Base-by-base conservation (phyloP, 1,284 basidiomycete genomes). In the Neotropicomus parvogracilis region DNA sequence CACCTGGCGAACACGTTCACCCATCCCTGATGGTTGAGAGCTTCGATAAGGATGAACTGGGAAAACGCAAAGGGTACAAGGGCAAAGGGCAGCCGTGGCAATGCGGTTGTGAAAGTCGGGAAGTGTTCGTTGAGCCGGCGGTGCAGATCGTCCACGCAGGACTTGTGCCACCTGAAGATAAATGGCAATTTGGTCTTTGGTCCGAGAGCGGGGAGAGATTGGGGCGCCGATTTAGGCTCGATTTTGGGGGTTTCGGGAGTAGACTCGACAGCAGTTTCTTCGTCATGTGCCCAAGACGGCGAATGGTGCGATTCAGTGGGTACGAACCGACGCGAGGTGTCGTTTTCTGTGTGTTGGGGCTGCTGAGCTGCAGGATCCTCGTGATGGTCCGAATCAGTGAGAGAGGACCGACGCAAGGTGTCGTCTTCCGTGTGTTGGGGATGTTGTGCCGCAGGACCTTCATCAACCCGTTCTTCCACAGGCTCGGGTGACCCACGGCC, bases 41-140 rank as follows among this genome's bases (percentile, higher is more conserved):
- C 88, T 62, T 95, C 88, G 46, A 97, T 92, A 40, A 98, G 81
- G 59, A 98, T 92, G 71, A 98, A 98, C 73, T 97, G 93, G 6
- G 88, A 85, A 65, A 98, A 93, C 0, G 94, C 91, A 62, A 98
- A 98, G 0, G 93, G 93, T 10, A 97, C 73, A 7, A 98, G 79
- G 10, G 81, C 78, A 51, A 92, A 79, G 0, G 92, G 92, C 0
- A 95, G 74, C 10, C 88, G 78, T 1, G 81, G 79, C 2, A 86
- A 66, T 0, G 89, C 83, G 14, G 77, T 80, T 58, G 78, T 74
- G 33, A 91, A 78, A 0, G 88, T 94, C 0, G 92, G 94, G 62
- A 93, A 90, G 39, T 67, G 75, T 9, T 51, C 46, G 1, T 70
- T 40, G 8, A 76, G 62, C 13, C 35, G 44, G 0, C 46, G 28